Evolutionary conservation across 371 early-diverging fungal genomes (phyloP), one percentile per base, ranked within the genome.

Genomic region (Agmasoma carcini): DNA sequence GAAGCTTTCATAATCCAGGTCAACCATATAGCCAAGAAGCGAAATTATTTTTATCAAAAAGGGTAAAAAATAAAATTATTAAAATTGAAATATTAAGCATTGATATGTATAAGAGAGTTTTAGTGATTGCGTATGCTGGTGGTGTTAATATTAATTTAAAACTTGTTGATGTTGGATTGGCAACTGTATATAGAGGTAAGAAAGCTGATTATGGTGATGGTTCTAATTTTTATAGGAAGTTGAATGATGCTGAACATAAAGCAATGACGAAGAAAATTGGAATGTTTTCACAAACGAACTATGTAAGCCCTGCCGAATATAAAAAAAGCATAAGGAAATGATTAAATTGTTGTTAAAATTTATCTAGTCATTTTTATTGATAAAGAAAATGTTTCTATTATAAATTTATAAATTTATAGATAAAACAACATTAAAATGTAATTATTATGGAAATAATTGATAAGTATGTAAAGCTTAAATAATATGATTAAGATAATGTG

Each of bases 71-170:
- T 7, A 50, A 76, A 27, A 71, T 72, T 41, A 82, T 83, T 0
- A 27, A 66, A 0, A 72, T 85, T 0, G 67, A 77, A 45, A 67
- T 68, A 2, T 65, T 77, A 26, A 65, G 77, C 27, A 73, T 72
- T 52, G 85, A 85, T 61, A 80, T 79, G 22, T 85, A 84, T 52
- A 68, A 68, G n/a, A 78, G 85, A 41, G 73, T 80, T 53, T 80
- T 83, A 3, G 78, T 75, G 0, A 80, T 82, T 79, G 81, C 79
- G 3, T 80, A 76, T 68, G 30, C 78, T 29, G 23, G 34, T 4
- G 30, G 47, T 37, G 44, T 41, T 71, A 82, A 85, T 63, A 78
- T 85, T 7, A 80, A 82, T 30, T 53, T 77, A 0, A 80, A 81
- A 53, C 80, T 85, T 81, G 61, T 83, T 3, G 69, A 76, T 59